Conservation (phyloP, 768 basidiomycete genomes). For the Gymnopilus junonius region DNA sequence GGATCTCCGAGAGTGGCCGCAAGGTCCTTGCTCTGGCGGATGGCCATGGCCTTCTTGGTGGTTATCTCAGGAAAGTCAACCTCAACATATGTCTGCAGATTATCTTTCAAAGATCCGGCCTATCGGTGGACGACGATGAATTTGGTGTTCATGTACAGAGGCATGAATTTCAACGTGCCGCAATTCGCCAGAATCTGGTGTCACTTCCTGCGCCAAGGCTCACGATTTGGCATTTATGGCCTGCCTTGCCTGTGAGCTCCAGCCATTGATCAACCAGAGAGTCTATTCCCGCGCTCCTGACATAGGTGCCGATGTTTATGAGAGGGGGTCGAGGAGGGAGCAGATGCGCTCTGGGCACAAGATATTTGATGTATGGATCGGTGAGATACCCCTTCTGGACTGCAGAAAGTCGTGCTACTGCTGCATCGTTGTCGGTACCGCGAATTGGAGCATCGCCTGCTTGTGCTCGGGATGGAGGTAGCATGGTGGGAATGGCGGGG, state of each 20-base stretch:
- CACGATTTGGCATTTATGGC: conserved; percentile 79
- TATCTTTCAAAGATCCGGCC: conserved; percentile 57
- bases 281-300: conserved; percentile 83
- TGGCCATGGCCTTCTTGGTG: conserved; percentile 78
- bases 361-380: conserved; percentile 72
- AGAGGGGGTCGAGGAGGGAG: conserved; percentile 75
- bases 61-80: conserved; percentile 91
- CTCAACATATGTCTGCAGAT: conserved; percentile 74
- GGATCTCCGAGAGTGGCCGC: conserved; percentile 52
- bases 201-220: conserved; percentile 96
- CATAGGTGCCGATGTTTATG: conserved; percentile 95
- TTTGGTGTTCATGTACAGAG: conserved; percentile 12
- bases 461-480: conserved; percentile 21
- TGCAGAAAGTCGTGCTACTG: conserved; percentile 86
- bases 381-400: conserved; percentile 76
- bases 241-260: conserved; percentile 42
- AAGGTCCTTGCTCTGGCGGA: conserved; percentile 68
- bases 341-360: conserved; percentile 72
- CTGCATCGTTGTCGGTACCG: conserved; percentile 82
- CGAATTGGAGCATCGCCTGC: conserved; percentile 63
- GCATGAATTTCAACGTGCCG: conserved; percentile 55
- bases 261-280: conserved; percentile 72
- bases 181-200: conserved; percentile 91
- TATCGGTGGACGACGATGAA: conserved; percentile 38
- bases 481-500: conserved; percentile 15